Percentiles rank a stretch among this genome's conserved stretches.
Conservation (phyloP, 169 alveolate species). For the Eimeria acervulina region DNA sequence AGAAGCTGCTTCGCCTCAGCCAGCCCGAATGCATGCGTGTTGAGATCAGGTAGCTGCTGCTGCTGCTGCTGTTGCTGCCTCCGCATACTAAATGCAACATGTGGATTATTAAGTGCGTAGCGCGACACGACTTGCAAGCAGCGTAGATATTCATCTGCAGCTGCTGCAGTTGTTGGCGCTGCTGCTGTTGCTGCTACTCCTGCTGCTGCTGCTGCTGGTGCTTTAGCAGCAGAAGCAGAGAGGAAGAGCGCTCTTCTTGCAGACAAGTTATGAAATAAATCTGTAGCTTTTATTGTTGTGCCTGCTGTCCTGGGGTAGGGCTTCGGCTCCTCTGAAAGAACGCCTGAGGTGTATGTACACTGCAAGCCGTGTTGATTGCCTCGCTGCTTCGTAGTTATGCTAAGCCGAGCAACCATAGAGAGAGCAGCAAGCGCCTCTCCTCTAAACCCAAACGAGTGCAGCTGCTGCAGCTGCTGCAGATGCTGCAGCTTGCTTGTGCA, state of each 20-base stretch:
- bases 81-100: conserved; percentile 90
- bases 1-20: conserved; percentile 82
- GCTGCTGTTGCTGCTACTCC: conserved; percentile 24
- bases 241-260: conserved; percentile 85
- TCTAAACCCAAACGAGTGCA: conserved; percentile 98
- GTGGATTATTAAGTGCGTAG: conserved; percentile 96
- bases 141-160: conserved; percentile 90
- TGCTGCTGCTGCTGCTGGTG: not conserved
- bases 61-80: conserved; percentile 86
- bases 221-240: not conserved
- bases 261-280: conserved; percentile 92
- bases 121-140: conserved; percentile 95
- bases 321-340: not conserved
- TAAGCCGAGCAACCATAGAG: conserved; percentile 95
- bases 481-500: conserved; percentile 81
- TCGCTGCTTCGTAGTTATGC: conserved; percentile 93
- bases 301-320: conserved; percentile 87
- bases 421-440: conserved; percentile 99
- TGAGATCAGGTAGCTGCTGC: conserved; percentile 88
- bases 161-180: not conserved
- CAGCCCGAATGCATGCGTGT: conserved; percentile 85
- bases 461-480: conserved; percentile 67
- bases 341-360: not conserved
- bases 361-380: conserved; percentile 86
- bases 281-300: conserved; percentile 91